Percentiles rank a stretch among this genome's conserved stretches.
Evolutionary conservation across 2,329 filamentous ascomycete genomes (phyloP).

Genomic region (Aspergillus carbonarius): DNA sequence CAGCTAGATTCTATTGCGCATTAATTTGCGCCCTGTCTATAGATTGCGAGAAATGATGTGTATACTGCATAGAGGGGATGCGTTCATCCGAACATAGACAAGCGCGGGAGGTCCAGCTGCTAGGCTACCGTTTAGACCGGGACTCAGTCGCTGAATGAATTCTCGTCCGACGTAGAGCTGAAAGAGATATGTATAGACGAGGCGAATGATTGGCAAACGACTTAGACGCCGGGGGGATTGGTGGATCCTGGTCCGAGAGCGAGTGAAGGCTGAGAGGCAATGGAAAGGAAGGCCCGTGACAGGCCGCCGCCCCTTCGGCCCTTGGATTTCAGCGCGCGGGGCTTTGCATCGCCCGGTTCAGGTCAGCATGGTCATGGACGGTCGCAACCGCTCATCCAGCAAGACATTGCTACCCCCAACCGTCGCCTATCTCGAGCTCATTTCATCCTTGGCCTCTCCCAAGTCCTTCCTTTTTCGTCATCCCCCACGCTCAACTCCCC

Average conservation of each 20-base stretch:
- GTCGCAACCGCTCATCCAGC: conserved; percentile 16
- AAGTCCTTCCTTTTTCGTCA: conserved; percentile 36
- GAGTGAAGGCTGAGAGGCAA: too few relatives aligned
- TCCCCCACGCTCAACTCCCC: conserved; percentile 19
- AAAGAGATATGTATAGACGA: not conserved
- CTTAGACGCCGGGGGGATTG: not conserved
- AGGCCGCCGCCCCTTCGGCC: not conserved
- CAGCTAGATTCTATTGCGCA: conserved; percentile 23
- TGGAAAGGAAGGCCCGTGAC: not conserved
- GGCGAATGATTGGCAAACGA: not conserved
- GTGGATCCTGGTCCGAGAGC: not conserved
- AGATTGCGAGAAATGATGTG: not conserved
- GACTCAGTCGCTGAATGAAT: too few relatives aligned
- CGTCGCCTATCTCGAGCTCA: conserved; percentile 29
- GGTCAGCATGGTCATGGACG: conserved; percentile 20
- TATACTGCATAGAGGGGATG: not conserved
- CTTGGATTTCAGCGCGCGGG: conserved; percentile 10
- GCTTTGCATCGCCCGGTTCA: conserved; percentile 8
- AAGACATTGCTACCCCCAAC: conserved; percentile 22
- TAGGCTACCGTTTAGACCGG: not conserved
- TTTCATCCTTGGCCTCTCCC: conserved; percentile 37
- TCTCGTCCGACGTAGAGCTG: not conserved
- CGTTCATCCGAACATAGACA: not conserved
- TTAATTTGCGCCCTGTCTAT: not conserved
- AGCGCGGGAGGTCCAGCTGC: not conserved